A percentile compares a stretch with the other conserved stretches of the same genome.
phyloP scores from a whole-genome alignment of 768 basidiomycete genomes.

The Boletus fagicola region DNA sequence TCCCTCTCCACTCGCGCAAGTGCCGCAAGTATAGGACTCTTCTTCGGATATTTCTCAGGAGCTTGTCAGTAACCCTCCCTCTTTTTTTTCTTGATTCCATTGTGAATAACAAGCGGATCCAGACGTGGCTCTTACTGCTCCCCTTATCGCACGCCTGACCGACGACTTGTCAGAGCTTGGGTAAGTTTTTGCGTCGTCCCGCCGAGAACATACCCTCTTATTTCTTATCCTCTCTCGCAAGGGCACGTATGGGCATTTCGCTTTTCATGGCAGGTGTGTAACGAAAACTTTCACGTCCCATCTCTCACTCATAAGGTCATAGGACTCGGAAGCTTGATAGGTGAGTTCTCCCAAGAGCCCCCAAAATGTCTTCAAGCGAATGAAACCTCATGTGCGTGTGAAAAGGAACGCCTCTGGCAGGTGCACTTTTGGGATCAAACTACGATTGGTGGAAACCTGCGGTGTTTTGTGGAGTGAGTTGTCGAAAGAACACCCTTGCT shows the following conservation, averaged over 20 bases:
- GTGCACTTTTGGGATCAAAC: slow-evolving; percentile 49
- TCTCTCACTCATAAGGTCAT: not conserved
- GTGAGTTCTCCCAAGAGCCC: slow-evolving; percentile 1
- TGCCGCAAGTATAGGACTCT: slow-evolving; percentile 37
- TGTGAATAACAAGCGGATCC: not conserved
- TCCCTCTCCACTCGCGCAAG: slow-evolving; percentile 37
- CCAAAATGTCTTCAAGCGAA: slow-evolving; percentile 3
- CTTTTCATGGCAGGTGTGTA: slow-evolving; percentile 45
- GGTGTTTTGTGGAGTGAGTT: slow-evolving; percentile 45
- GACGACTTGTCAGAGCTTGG: slow-evolving; percentile 50
- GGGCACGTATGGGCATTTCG: slow-evolving; percentile 46
- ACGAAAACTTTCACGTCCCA: not conserved
- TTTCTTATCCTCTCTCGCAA: slow-evolving; percentile 19
- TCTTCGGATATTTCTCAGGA: slow-evolving; percentile 53
- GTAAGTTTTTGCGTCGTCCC: slow-evolving; percentile 20
- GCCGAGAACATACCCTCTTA: not conserved
- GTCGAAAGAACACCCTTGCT: not conserved
- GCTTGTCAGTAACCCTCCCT: slow-evolving; percentile 31
- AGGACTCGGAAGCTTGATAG: slow-evolving; percentile 29
- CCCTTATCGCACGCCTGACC: slow-evolving; percentile 44
- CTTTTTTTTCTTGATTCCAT: not conserved
- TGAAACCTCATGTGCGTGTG: slow-evolving; percentile 19
- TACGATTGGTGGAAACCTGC: slow-evolving; percentile 58
- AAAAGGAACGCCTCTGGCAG: slow-evolving; percentile 54
- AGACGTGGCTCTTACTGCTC: slow-evolving; percentile 43